phyloP scores from a whole-genome alignment of 2,329 filamentous ascomycete species.

The Nectriaceae sp. region DNA sequence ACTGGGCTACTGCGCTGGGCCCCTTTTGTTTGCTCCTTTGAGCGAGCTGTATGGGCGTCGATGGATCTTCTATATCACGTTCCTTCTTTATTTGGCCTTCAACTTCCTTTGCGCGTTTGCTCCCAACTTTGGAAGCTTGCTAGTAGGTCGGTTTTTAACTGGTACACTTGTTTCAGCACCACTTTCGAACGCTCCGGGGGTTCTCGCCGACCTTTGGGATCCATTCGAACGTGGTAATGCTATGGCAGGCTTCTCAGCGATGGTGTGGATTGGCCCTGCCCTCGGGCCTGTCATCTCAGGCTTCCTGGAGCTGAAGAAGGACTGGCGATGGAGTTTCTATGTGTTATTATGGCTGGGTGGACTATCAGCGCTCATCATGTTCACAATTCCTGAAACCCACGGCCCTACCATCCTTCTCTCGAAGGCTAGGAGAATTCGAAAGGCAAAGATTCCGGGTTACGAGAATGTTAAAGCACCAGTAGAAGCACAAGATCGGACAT shows the following conservation, averaged over 20 bases:
- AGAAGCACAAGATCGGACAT: conserved; percentile 45
- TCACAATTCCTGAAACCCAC: conserved; percentile 61
- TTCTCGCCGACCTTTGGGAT: conserved; percentile 56
- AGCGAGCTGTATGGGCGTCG: conserved; percentile 59
- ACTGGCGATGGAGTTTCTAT: conserved; percentile 57
- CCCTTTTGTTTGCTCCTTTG: conserved; percentile 58
- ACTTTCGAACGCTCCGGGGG: conserved; percentile 50
- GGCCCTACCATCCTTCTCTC: conserved; percentile 50
- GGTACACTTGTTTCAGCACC: conserved; percentile 57
- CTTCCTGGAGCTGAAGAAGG: conserved; percentile 56
- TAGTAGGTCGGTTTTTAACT: conserved; percentile 56
- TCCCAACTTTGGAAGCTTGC: conserved; percentile 52
- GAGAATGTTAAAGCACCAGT: conserved; percentile 52
- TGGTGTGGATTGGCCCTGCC: conserved; percentile 56
- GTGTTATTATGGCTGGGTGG: conserved; percentile 47
- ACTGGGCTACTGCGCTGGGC: conserved; percentile 58
- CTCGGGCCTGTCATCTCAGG: conserved; percentile 56
- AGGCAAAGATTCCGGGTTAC: conserved; percentile 50
- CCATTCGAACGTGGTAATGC: conserved; percentile 53
- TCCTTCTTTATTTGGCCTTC: conserved; percentile 51
- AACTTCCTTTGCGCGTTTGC: conserved; percentile 57
- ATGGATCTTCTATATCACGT: conserved; percentile 54
- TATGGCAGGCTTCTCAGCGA: conserved; percentile 54
- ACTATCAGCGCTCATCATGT: conserved; percentile 45
- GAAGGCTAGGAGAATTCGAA: conserved; percentile 55